phyloP scores from a whole-genome alignment of 2,329 filamentous ascomycete species.

The Arthrobotrys iridis region DNA sequence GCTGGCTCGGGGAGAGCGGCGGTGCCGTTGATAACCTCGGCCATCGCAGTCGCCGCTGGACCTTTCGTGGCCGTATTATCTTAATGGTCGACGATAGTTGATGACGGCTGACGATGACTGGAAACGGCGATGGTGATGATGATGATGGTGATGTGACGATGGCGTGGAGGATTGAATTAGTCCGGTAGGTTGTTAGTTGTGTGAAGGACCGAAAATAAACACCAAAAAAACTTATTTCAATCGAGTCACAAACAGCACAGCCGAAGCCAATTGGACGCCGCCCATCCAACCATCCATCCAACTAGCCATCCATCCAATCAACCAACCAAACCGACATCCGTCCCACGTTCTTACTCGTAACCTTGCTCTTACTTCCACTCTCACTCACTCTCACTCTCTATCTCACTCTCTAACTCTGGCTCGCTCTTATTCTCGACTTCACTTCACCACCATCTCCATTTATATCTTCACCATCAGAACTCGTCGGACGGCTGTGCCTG shows the following conservation, averaged over 20 bases:
- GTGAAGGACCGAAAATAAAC: too few species aligned
- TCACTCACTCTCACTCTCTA: too few species aligned
- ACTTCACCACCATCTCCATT: neutral
- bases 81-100: neutral
- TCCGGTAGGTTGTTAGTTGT: too few species aligned
- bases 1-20: constrained; percentile 31
- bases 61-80: neutral
- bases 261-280: too few species aligned
- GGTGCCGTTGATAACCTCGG: constrained; percentile 44
- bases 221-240: too few species aligned
- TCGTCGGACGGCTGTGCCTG: too few species aligned
- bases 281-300: too few species aligned
- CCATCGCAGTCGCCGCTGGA: constrained; percentile 21
- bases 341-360: neutral
- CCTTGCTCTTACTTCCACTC: neutral
- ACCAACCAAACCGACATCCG: neutral
- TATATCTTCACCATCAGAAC: neutral
- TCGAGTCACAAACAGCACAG: too few species aligned
- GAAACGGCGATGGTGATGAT: neutral
- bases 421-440: neutral
- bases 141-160: constrained; percentile 16
- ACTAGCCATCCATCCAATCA: too few species aligned
- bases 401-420: constrained; percentile 3
- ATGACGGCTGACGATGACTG: neutral
- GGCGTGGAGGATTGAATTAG: neutral